These are phyloP conservation scores for Lipomyces mesembrius DNA, from an alignment of 805 yeast genomes.

Conservation along the genomic window DNA sequence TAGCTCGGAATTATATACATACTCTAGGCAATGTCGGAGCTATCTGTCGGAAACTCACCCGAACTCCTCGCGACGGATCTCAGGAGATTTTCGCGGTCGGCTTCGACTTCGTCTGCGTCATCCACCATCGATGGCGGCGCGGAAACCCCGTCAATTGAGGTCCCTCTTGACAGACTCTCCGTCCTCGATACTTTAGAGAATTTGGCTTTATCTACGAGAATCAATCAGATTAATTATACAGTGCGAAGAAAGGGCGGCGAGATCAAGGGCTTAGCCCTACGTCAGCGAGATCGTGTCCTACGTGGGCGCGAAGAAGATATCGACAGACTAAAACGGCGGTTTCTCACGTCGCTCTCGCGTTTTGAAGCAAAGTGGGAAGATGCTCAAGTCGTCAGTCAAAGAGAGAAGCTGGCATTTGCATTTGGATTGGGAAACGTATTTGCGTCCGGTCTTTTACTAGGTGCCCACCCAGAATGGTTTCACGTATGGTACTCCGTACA, in stretches of 20 bases:
- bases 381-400: constrained; percentile 45
- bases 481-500: constrained; percentile 74
- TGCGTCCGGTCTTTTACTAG: constrained; percentile 73
- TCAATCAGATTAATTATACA: constrained; percentile 40
- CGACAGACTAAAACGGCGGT: constrained; percentile 41
- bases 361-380: constrained; percentile 43
- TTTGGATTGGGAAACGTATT: constrained; percentile 70
- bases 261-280: constrained; percentile 40
- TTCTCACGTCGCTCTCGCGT: constrained; percentile 41
- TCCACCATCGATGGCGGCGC: constrained; percentile 14
- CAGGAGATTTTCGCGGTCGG: constrained; percentile 5
- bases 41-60: constrained; percentile 20
- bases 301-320: constrained; percentile 43
- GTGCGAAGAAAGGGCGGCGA: constrained; percentile 41
- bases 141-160: constrained; percentile 26
- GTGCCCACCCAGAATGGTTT: constrained; percentile 74
- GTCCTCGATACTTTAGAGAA: constrained; percentile 46
- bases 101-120: constrained; percentile 24
- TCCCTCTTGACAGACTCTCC: constrained; percentile 42
- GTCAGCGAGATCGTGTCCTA: constrained; percentile 40
- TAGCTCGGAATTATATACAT: not conserved
- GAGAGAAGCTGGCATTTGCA: constrained; percentile 84
- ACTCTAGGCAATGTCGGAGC: not conserved
- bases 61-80: constrained; percentile 15
- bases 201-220: constrained; percentile 41